These are phyloP conservation scores for Arctium minus DNA, from an alignment of 129 eudicot species.

Conservation along the genomic window DNA sequence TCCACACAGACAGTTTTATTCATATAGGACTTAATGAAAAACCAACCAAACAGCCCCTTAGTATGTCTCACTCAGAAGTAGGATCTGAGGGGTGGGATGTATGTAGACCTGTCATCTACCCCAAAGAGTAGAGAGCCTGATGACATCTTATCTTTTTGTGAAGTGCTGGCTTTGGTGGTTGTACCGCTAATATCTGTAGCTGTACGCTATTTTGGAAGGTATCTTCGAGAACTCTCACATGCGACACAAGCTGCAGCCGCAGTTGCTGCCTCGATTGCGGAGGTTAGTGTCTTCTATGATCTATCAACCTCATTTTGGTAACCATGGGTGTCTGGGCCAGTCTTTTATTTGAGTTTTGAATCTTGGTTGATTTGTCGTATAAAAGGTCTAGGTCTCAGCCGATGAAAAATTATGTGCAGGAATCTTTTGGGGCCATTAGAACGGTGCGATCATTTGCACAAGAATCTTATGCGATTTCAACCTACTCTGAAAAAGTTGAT, in stretches of 20 bases:
- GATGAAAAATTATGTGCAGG: slow-evolving; percentile 15
- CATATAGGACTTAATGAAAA: too few relatives aligned
- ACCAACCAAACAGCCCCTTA: too few relatives aligned
- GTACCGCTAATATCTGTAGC: slow-evolving; percentile 77
- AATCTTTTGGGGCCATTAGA: slow-evolving; percentile 48
- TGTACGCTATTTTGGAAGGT: slow-evolving; percentile 46
- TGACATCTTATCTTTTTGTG: background rate
- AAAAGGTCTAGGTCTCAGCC: background rate
- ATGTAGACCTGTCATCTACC: background rate
- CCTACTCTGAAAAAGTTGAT: slow-evolving; percentile 49
- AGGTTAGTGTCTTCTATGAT: slow-evolving; percentile 23
- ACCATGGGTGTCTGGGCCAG: background rate
- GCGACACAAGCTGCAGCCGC: slow-evolving; percentile 62
- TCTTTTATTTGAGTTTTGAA: background rate
- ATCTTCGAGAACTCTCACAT: slow-evolving; percentile 45
- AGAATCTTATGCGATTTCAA: slow-evolving; percentile 41
- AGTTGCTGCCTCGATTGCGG: slow-evolving; percentile 53
- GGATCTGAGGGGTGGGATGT: background rate
- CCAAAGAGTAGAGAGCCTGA: background rate
- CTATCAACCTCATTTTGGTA: background rate
- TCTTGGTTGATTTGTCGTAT: background rate
- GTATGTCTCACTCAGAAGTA: background rate
- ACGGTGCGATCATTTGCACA: slow-evolving; percentile 47
- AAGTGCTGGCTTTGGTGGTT: slow-evolving; percentile 87
- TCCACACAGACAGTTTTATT: too few relatives aligned